Base-by-base conservation (phyloP, 305 asterid species). In the Andrographis paniculata region DNA sequence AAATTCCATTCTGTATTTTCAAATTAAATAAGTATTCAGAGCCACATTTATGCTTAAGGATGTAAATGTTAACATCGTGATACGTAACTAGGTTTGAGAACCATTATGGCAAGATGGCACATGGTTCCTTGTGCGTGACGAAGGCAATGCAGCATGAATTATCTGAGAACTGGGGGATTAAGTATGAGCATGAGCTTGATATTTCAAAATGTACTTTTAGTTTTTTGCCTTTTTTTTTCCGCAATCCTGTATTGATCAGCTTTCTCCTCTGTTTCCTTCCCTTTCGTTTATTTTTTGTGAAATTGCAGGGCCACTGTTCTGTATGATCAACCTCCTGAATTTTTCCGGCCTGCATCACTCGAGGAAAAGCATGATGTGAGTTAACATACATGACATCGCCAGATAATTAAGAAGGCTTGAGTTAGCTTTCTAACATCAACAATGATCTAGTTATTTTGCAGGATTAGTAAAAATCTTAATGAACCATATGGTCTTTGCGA, bases 71-170 rank as follows among this genome's bases (percentile, higher is more conserved):
- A 48, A 42, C 62, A 9, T 36, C 55, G 54, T 71, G 40, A 49
- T 55, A 18, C 53, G 21, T 79, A 60, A 59, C 54, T 67, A 91
- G 98, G 98, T 73, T 85, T 6, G 98, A 89, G 76, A 89, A 73
- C 73, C 84, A 56, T 38, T 89, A 59, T 71, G 98, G 96, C 62
- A 78, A 68, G 60, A 77, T 62, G 94, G 94, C 96, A 45, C 63
- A 70, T 71, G 94, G 98, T 61, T 82, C 98, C 65, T 70, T 89
- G 63, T 89, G 98, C 48, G 96, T 89, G 68, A 89, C 98, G 9
- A 79, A 51, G 70, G 98, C 98, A 58, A 89, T 89, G 98, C 94
- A 85, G 62, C 98, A 85, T 61, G 98, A 89, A 62, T 70, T 89
- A 73, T 80, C 86, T 45, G 82, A 75, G 52, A 83, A 78, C 76